These are phyloP conservation scores for Leucoagaricus sp. DNA, from an alignment of 1,284 basidiomycete species.

Conservation along the genomic window DNA sequence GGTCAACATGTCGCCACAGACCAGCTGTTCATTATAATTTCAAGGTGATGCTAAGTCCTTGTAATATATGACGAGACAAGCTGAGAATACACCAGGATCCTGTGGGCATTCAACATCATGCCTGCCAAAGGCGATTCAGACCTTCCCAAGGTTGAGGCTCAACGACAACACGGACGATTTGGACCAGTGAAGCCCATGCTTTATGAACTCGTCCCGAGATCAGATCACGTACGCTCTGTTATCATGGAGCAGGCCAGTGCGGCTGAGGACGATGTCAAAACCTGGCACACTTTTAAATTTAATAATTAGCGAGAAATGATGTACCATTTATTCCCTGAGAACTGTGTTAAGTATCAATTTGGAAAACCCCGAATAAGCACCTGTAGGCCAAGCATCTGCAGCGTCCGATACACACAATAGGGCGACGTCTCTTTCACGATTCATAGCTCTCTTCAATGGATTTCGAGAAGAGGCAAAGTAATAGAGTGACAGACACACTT, in stretches of 20 bases:
- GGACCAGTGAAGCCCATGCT: neutral
- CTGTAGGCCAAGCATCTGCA: too few relatives aligned
- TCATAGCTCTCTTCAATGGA: too few relatives aligned
- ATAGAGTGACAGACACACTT: too few relatives aligned
- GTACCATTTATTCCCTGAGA: too few relatives aligned
- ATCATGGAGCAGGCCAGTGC: constrained; percentile 3
- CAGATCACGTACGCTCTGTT: neutral
- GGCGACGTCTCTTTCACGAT: too few relatives aligned
- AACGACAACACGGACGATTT: neutral
- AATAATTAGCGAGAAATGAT: too few relatives aligned
- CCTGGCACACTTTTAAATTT: too few relatives aligned
- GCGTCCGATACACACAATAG: too few relatives aligned
- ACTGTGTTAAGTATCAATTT: too few relatives aligned
- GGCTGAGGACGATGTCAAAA: constrained; percentile 1
- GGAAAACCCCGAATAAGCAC: too few relatives aligned
- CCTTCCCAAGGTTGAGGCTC: neutral
- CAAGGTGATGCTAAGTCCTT: constrained; percentile 21
- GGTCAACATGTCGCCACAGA: constrained; percentile 43
- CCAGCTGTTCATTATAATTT: constrained; percentile 26
- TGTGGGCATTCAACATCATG: constrained; percentile 32
- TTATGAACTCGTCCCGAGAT: constrained; percentile 8
- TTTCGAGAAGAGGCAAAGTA: too few relatives aligned
- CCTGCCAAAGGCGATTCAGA: constrained; percentile 16
- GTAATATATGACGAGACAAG: constrained; percentile 1
- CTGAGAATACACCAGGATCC: constrained; percentile 21